Base-by-base conservation (phyloP, 2,329 filamentous ascomycete genomes). In the Talaromyces amestolkiae region DNA sequence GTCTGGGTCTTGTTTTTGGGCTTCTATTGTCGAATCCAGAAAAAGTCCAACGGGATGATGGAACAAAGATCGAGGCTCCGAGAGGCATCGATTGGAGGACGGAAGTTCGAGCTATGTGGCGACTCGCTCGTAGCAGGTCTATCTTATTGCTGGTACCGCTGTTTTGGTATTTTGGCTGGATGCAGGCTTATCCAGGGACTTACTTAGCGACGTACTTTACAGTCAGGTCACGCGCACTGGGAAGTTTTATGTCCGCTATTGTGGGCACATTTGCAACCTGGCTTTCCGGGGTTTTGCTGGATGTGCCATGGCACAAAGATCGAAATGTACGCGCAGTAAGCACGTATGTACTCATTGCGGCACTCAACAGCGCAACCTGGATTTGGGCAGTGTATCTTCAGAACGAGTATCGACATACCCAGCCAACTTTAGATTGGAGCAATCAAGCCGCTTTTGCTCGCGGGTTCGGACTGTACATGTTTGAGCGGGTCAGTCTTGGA, bases 151-250 rank as follows among this genome's bases (percentile, higher is more conserved):
- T 85, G 11, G 77, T 84, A 4, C 83, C 83, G 0, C 77, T 85
- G 17, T 76, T 84, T 19, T 65, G 64, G 59, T 65, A 62, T 33
- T 70, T 84, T 0, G 80, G 81, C 0, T 83, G 83, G 68, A 80
- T 83, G 65, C 85, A 83, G 79, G 85, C 82, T 0, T 85, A 85
- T 31, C 74, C 83, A 24, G 81, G 83, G 7, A 84, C 84, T 19
- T 85, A 85, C 69, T 76, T 85, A 17, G 81, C 83, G 10, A 81
- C 78, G 31, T 85, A 85, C 73, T 84, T 84, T 68, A 83, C 81
- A 3, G 83, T 85, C 2, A 78, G 83, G 2, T 74, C 82, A 0
- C 74, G 83, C 3, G 80, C 82, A 0, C 73, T 85, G 2, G 80
- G 79, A 0, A 78, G 81, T 22, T 70, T 72, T 0, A 68, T 85